Conservation (phyloP, 352 stramenopile genomes). For the Globisporangium acanthophoron region DNA sequence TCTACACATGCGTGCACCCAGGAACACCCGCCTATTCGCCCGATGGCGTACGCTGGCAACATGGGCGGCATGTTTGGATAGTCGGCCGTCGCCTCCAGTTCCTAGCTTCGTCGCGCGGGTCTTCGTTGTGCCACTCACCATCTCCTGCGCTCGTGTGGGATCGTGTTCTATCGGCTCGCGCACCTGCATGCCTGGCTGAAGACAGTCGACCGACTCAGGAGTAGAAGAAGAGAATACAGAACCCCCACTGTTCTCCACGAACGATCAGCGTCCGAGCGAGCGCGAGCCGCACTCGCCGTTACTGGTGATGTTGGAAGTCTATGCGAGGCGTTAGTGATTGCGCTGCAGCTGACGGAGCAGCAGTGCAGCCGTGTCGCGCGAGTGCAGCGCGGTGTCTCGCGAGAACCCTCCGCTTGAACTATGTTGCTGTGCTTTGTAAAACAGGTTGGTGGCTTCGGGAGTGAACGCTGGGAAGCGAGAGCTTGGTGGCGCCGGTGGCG, state of each 20-base stretch:
- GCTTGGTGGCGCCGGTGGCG: slow-evolving; percentile 37
- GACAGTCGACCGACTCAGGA: neutral
- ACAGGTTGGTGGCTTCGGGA: slow-evolving; percentile 20
- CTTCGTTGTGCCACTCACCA: neutral
- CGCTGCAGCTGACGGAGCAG: slow-evolving; percentile 11
- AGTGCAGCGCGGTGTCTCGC: neutral
- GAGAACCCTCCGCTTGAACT: neutral
- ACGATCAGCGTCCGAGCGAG: neutral
- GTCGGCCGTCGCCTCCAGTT: neutral
- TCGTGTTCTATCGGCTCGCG: neutral
- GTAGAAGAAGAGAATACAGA: neutral
- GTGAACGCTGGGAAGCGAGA: slow-evolving; percentile 30
- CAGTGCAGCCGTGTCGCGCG: neutral
- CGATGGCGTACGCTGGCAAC: slow-evolving; percentile 88
- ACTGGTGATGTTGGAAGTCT: neutral
- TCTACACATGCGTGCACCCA: slow-evolving; percentile 11
- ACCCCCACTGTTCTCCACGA: neutral
- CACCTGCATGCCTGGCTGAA: neutral
- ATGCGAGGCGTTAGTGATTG: slow-evolving; percentile 3
- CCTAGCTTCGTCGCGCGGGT: neutral
- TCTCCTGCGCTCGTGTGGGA: neutral
- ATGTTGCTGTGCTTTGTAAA: slow-evolving; percentile 19
- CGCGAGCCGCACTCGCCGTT: neutral
- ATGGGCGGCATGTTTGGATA: slow-evolving; percentile 89
- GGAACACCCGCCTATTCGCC: slow-evolving; percentile 85